Percentiles rank a stretch among this genome's conserved stretches.
Evolutionary conservation across 2,329 filamentous ascomycete genomes (phyloP).

Genomic region (Teratosphaeria destructans): DNA sequence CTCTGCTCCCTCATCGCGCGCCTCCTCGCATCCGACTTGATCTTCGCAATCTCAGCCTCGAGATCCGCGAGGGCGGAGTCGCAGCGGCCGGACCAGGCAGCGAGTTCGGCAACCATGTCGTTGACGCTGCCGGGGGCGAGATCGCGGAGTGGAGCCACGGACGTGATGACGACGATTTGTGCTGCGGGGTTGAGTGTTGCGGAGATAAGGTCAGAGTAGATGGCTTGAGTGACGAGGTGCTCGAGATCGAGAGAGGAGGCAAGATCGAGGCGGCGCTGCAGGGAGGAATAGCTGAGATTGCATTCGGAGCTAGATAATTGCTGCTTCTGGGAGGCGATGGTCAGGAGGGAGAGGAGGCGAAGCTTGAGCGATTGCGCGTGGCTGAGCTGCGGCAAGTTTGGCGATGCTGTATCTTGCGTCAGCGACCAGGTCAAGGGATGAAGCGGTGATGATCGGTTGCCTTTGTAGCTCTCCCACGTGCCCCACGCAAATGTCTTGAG

Average conservation of each 20-base stretch:
- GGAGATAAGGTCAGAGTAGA: conserved; percentile 73
- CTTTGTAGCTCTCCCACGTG: conserved; percentile 68
- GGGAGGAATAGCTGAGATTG: conserved; percentile 59
- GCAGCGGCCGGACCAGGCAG: conserved; percentile 71
- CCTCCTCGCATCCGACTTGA: conserved; percentile 42
- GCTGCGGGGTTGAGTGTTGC: conserved; percentile 75
- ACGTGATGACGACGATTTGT: conserved; percentile 64
- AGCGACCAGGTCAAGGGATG: background rate
- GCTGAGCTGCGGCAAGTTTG: conserved; percentile 58
- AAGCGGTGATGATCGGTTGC: conserved; percentile 14
- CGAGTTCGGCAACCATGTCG: conserved; percentile 56
- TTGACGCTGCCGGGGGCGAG: conserved; percentile 63
- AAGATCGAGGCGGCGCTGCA: conserved; percentile 59
- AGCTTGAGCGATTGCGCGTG: conserved; percentile 72
- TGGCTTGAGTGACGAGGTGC: conserved; percentile 72
- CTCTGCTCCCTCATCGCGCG: conserved; percentile 33
- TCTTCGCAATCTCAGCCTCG: conserved; percentile 59
- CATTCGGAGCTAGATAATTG: conserved; percentile 34
- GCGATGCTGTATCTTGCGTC: conserved; percentile 29
- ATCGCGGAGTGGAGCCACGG: conserved; percentile 78
- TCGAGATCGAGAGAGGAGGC: conserved; percentile 62
- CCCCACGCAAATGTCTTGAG: conserved; percentile 89
- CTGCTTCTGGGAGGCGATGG: conserved; percentile 54
- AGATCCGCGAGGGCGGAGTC: conserved; percentile 61
- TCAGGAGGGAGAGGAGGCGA: conserved; percentile 78